phyloP scores from a whole-genome alignment of 192 early-diverging fungal genomes.

The Linnemannia zychae region DNA sequence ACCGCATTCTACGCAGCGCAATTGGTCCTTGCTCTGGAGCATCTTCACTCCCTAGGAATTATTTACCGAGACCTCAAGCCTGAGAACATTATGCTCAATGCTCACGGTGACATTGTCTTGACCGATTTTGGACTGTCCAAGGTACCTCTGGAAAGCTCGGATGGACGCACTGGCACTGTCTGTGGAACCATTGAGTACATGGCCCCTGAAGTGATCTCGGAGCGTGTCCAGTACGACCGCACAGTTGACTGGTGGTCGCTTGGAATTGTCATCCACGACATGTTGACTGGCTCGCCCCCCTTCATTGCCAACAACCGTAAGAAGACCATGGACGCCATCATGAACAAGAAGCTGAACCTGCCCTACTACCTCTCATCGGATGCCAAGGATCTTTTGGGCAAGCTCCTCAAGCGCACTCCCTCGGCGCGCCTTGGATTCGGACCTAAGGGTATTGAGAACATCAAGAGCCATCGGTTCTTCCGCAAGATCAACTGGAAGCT shows the following conservation, averaged over 20 bases:
- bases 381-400: constrained; percentile 83
- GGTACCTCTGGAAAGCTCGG: constrained; percentile 64
- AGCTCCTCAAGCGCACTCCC: constrained; percentile 69
- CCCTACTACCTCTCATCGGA: constrained; percentile 86
- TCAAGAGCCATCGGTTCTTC: constrained; percentile 80
- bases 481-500: constrained; percentile 79
- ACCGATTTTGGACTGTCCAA: constrained; percentile 98
- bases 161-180: constrained; percentile 70
- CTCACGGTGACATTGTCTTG: constrained; percentile 85
- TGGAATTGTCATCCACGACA: constrained; percentile 91
- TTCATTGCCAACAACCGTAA: constrained; percentile 86
- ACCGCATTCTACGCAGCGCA: constrained; percentile 92
- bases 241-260: constrained; percentile 95
- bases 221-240: constrained; percentile 70
- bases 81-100: constrained; percentile 79
- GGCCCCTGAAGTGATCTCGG: constrained; percentile 81
- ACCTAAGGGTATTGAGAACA: constrained; percentile 63
- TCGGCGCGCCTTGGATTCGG: constrained; percentile 64
- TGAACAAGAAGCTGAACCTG: constrained; percentile 83
- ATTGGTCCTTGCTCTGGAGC: constrained; percentile 86
- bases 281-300: constrained; percentile 88
- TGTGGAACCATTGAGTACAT: constrained; percentile 88
- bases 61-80: constrained; percentile 91
- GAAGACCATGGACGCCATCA: constrained; percentile 87
- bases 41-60: constrained; percentile 90